phyloP scores from a whole-genome alignment of 441 rosid genomes.

The Populus tomentosa region DNA sequence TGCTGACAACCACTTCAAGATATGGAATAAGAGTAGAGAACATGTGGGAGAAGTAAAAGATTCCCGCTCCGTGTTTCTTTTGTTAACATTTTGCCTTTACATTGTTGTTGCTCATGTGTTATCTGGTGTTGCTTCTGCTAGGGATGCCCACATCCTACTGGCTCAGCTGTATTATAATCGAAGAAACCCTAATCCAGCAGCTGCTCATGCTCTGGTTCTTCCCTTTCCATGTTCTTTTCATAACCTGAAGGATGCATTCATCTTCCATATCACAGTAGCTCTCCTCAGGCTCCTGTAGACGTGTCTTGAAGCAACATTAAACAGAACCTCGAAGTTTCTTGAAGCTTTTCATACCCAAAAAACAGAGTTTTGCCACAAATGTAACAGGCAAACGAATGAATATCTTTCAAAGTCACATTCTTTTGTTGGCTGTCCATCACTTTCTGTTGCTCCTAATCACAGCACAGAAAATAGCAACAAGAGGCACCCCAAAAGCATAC shows the following conservation, averaged over 20 bases:
- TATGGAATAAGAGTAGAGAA: neutral
- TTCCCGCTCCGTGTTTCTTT: neutral
- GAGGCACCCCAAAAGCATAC: too few species aligned
- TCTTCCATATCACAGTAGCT: too few species aligned
- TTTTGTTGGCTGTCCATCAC: neutral
- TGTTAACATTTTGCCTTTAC: neutral
- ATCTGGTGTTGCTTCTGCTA: neutral
- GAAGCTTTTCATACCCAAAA: neutral
- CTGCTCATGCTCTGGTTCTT: neutral
- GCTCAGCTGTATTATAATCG: neutral
- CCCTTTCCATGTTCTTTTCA: neutral
- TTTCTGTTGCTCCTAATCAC: neutral
- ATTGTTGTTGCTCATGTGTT: neutral
- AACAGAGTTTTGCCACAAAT: neutral
- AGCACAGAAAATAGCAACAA: neutral
- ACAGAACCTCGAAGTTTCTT: neutral
- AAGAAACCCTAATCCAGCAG: neutral
- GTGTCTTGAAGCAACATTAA: constrained; percentile 1
- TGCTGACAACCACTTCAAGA: neutral
- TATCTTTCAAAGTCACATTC: neutral
- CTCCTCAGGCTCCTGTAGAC: neutral
- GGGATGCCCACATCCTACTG: too few species aligned
- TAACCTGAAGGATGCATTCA: neutral
- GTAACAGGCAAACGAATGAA: neutral
- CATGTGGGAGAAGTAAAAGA: neutral